Percentiles rank a stretch among this genome's conserved stretches.
Evolutionary conservation across 2,329 filamentous ascomycete species (phyloP).

Genomic region (Akanthomyces lecanii): DNA sequence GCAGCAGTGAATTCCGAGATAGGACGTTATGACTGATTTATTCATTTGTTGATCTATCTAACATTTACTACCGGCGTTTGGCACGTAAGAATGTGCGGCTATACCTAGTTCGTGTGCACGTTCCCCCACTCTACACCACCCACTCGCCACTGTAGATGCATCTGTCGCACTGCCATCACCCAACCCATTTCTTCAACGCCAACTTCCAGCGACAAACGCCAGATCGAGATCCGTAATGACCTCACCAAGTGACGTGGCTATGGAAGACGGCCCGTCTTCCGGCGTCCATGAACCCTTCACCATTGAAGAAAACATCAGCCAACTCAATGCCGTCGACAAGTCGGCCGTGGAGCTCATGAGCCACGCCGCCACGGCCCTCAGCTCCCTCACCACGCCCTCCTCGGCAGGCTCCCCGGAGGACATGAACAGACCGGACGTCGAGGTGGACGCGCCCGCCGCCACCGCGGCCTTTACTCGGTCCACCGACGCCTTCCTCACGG

Average conservation of each 20-base stretch:
- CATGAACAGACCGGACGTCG: conserved; percentile 21
- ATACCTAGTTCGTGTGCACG: no score
- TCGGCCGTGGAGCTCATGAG: conserved; percentile 40
- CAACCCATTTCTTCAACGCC: neutral
- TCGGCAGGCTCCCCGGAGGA: conserved; percentile 19
- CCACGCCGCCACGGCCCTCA: conserved; percentile 45
- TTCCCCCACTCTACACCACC: neutral
- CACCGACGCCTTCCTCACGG: conserved; percentile 64
- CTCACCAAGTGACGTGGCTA: conserved; percentile 29
- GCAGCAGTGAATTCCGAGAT: no score
- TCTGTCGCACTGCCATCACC: neutral
- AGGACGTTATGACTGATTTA: no score
- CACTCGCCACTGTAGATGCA: no score
- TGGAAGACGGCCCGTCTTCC: conserved; percentile 25
- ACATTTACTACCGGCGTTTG: neutral
- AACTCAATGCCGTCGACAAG: conserved; percentile 75
- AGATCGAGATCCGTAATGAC: conserved; percentile 24
- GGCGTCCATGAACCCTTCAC: conserved; percentile 54
- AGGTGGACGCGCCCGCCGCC: conserved; percentile 45
- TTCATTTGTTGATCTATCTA: neutral
- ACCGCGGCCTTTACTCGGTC: conserved; percentile 54
- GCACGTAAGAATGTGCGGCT: no score
- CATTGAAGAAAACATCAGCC: conserved; percentile 71
- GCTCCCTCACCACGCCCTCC: conserved; percentile 38
- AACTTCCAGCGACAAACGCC: neutral